Evolutionary conservation across 2,329 filamentous ascomycete species (phyloP), one percentile per base, ranked within the genome.

Genomic region (Ophiostoma tasmaniense): DNA sequence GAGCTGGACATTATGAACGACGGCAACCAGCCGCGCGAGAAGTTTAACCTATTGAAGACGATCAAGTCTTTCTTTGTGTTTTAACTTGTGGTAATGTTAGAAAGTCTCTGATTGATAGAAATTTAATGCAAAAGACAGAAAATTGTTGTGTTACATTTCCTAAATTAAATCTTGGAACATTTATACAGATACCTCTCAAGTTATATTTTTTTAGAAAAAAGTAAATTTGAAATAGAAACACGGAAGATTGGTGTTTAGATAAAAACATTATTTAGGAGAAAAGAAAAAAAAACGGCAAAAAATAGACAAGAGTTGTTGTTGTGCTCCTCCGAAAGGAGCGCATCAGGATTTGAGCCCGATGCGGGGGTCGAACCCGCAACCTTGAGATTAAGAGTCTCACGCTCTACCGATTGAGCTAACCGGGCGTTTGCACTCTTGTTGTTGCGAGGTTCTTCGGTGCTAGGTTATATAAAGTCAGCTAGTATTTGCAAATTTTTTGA

Each of bases 371-470:
- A 75, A 75, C 74, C 74, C 74, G 73, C 74, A 75, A 74, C 74
- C 74, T 75, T 75, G 72, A 74, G 74, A 75, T 83, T 85, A 85
- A 85, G 87, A 89, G 87, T 88, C 86, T 87, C 83, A 88, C 86
- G 86, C 86, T 89, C 87, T 89, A 88, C 84, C 84, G 84, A 87
- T 87, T 87, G 85, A 87, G 85, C 85, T 87, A 87, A 81, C 83
- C 82, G 80, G 82, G 82, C 82, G 71, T 71, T 70, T 39, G 68
- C 22, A 64, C 61, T 64, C 61, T 64, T 61, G 10, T 25, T 61
- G 55, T 30, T 17, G 25, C 2, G 1, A 2, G 25, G 14, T 6
- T 17, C 6, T 2, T 17, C n/a, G 17, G 17, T 61, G 1, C n/a
- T 52, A 22, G 20, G 2, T 20, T 55, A 22, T 25, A 55, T 55